phyloP scores from a whole-genome alignment of 2,329 filamentous ascomycete genomes.

The Lasiodiplodia sp. region DNA sequence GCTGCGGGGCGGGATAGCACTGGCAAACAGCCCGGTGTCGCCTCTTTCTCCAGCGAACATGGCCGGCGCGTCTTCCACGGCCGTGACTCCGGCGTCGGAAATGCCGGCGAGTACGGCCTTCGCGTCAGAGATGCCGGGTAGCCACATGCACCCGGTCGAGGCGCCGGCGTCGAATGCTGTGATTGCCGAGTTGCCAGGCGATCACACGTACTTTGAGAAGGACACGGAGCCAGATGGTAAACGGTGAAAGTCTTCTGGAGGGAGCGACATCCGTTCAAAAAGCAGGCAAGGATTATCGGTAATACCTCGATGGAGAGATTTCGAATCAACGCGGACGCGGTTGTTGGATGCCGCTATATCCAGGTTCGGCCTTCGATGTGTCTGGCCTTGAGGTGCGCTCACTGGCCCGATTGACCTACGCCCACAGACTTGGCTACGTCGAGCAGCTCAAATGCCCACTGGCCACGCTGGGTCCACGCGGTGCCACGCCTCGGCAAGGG shows the following conservation, averaged over 20 bases:
- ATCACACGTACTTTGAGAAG: neutral
- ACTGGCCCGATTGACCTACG: neutral
- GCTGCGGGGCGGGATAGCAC: neutral
- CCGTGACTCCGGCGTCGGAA: neutral
- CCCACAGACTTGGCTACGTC: neutral
- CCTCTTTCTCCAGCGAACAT: neutral
- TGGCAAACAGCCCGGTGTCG: slow-evolving; percentile 2
- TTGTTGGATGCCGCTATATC: too few relatives aligned
- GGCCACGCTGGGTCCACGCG: neutral
- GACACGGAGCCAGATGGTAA: neutral
- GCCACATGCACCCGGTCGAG: neutral
- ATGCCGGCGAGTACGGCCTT: neutral
- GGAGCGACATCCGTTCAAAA: neutral
- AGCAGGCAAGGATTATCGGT: neutral
- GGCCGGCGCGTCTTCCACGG: neutral
- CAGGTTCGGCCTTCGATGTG: neutral
- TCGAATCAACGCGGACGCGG: neutral
- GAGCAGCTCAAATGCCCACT: neutral
- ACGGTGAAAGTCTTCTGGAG: neutral
- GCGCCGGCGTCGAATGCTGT: neutral
- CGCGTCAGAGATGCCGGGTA: neutral
- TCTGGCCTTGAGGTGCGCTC: neutral
- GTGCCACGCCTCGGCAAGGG: neutral
- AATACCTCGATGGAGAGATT: neutral
- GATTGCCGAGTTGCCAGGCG: slow-evolving; percentile 1